These are phyloP conservation scores for Tylopilus rubrobrunneus DNA, from an alignment of 768 basidiomycete species.

Conservation along the genomic window DNA sequence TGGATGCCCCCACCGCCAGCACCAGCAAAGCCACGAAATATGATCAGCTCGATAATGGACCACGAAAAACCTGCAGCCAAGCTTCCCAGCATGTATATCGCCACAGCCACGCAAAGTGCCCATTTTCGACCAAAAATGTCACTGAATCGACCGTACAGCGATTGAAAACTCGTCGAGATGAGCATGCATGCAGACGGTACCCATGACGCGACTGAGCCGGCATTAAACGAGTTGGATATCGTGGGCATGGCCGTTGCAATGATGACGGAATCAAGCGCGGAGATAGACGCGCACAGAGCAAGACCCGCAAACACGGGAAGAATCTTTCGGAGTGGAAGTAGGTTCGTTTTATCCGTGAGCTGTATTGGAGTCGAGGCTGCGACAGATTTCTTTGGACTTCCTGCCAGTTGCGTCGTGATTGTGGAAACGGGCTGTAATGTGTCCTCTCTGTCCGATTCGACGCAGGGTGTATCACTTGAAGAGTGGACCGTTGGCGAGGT, in stretches of 20 bases:
- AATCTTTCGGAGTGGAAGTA: slow-evolving; percentile 62
- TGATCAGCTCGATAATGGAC: slow-evolving; percentile 62
- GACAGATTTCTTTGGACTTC: not conserved
- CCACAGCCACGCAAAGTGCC: slow-evolving; percentile 53
- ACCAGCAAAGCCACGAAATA: slow-evolving; percentile 65
- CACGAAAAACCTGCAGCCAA: slow-evolving; percentile 63
- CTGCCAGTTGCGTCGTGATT: not conserved
- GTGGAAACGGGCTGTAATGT: slow-evolving; percentile 5
- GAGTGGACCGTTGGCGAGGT: not conserved
- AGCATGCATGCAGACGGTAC: slow-evolving; percentile 71
- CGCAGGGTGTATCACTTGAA: not conserved
- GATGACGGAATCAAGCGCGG: slow-evolving; percentile 67
- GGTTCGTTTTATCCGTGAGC: slow-evolving; percentile 74
- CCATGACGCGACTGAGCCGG: slow-evolving; percentile 48
- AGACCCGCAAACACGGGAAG: slow-evolving; percentile 60
- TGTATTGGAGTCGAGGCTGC: slow-evolving; percentile 4
- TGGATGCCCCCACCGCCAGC: slow-evolving; percentile 70
- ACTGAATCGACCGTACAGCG: slow-evolving; percentile 57
- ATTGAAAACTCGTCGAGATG: slow-evolving; percentile 42
- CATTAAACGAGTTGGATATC: slow-evolving; percentile 61
- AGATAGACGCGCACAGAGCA: slow-evolving; percentile 56
- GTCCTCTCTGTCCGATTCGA: not conserved
- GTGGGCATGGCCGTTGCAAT: slow-evolving; percentile 74
- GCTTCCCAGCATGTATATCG: slow-evolving; percentile 63
- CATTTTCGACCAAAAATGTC: slow-evolving; percentile 68